Evolutionary conservation across 1,284 basidiomycete species (phyloP).

Genomic region (Tremellales sp.): DNA sequence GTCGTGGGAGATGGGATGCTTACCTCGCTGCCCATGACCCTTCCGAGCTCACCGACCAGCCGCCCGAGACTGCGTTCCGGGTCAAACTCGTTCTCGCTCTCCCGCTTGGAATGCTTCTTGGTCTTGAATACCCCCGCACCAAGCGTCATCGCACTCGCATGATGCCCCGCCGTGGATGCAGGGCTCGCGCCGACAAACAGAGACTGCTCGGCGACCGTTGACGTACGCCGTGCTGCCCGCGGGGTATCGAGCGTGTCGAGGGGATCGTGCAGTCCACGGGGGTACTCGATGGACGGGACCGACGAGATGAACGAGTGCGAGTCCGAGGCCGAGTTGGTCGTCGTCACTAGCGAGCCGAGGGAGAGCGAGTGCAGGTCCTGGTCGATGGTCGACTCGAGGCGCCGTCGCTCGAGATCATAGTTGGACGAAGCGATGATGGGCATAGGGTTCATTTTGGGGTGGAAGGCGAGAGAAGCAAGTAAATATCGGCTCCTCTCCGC

Average conservation of each 20-base stretch:
- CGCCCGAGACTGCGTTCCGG: constrained; percentile 74
- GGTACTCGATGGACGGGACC: constrained; percentile 22
- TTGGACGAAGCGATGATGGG: constrained; percentile 41
- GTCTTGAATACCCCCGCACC: constrained; percentile 65
- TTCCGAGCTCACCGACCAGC: constrained; percentile 43
- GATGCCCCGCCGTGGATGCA: constrained; percentile 75
- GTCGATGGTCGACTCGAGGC: constrained; percentile 45
- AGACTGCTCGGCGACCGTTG: constrained; percentile 12
- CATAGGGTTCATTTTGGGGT: constrained; percentile 26
- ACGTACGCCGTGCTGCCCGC: constrained; percentile 5
- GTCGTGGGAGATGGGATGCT: not conserved
- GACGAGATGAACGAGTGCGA: constrained; percentile 12
- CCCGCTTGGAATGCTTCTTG: constrained; percentile 51
- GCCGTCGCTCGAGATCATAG: constrained; percentile 40
- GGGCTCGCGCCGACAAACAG: constrained; percentile 45
- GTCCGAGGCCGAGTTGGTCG: constrained; percentile 7
- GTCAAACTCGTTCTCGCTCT: constrained; percentile 72
- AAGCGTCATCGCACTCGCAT: constrained; percentile 79
- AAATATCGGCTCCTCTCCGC: too few species aligned
- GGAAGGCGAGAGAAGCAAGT: not conserved
- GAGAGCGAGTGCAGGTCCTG: constrained; percentile 43
- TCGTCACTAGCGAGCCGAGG: constrained; percentile 25
- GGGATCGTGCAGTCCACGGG: constrained; percentile 13
- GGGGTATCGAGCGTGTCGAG: constrained; percentile 19
- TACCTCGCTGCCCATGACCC: constrained; percentile 36